Evolutionary conservation across 176 grass and related monocot species (phyloP), one percentile per base, ranked within the genome.

Genomic region (Aegilops longissima): DNA sequence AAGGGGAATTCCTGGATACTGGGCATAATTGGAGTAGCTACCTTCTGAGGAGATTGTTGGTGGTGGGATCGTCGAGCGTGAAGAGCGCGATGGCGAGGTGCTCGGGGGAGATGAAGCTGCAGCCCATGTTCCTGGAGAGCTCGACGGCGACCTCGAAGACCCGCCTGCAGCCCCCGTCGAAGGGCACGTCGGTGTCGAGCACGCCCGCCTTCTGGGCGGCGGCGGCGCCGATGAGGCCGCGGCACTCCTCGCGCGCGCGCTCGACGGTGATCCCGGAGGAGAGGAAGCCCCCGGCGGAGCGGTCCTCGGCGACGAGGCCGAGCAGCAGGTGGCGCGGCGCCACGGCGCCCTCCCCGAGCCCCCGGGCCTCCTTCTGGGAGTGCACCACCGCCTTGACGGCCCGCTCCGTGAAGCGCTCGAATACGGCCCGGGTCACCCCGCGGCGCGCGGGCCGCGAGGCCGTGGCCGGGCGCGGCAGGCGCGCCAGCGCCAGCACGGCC

Each of bases 351-450:
- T 82, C 84, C 47, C 96, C 93, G 10, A 98, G 82, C 45, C 84
- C 93, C n/a, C 83, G 75, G 0, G 96, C 93, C 93, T 98, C 96
- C 85, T 88, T 78, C 86, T 94, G 96, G 14, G 96, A 94, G 38
- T 92, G 91, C 81, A 94, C 90, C 16, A 96, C 92, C 8, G 90
- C 91, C 76, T 92, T 91, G 47, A 96, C 88, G 66, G 96, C 92
- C 51, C 92, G 83, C 93, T 96, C 92, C 59, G 92, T 94, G 92
- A 98, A 98, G 20, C 93, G 84, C 86, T 98, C 93, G 85, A 96
- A 94, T 8, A 96, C 92, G 18, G 96, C 96, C 82, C 27, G 85
- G 70, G 90, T 45, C 5, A 63, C 73, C 69, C 76, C 30, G 83
- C 23, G 61, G 51, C 78, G 73, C 33, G 34, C 8, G 8, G 29